A percentile compares a stretch with the other conserved stretches of the same genome.
Evolutionary conservation across 108 stramenopile genomes (phyloP).

Genomic region (Fragilariopsis cylindrus): DNA sequence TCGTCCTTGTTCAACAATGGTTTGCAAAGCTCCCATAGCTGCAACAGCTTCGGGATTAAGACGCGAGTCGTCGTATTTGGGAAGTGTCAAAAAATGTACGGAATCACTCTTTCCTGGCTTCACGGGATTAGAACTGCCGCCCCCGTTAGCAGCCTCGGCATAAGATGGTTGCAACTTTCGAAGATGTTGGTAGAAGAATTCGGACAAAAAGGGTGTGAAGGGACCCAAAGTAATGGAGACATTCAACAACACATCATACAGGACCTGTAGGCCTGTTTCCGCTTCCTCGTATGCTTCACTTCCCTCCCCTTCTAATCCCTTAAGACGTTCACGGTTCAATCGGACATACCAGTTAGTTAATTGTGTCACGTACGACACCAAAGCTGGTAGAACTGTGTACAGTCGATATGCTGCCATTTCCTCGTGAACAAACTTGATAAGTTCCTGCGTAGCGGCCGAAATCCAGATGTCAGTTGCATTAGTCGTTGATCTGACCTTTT

Average conservation of each 20-base stretch:
- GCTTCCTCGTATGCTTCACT: constrained; percentile 74
- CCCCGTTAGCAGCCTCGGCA: constrained; percentile 61
- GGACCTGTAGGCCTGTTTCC: constrained; percentile 87
- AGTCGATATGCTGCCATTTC: constrained; percentile 99
- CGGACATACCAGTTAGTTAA: constrained; percentile 99
- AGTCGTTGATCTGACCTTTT: constrained; percentile 73
- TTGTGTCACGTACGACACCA: constrained; percentile 94
- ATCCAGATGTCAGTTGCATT: constrained; percentile 99
- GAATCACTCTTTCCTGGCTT: constrained; percentile 91
- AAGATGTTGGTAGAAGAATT: constrained; percentile 97
- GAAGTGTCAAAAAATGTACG: constrained; percentile 93
- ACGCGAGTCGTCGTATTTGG: constrained; percentile 77
- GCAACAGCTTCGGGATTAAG: constrained; percentile 88
- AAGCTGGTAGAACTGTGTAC: constrained; percentile 98
- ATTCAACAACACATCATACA: constrained; percentile 95
- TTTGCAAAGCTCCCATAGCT: constrained; percentile 91
- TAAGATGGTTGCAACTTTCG: constrained; percentile 91
- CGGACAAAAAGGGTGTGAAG: constrained; percentile 99
- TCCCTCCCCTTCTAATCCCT: constrained; percentile 88
- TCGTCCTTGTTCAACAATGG: constrained; percentile 92
- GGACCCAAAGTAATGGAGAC: constrained; percentile 97
- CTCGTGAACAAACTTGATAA: constrained; percentile 96
- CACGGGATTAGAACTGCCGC: constrained; percentile 75
- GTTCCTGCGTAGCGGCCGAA: constrained; percentile 93
- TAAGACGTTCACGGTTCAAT: constrained; percentile 98